Base-by-base conservation (phyloP, 78 protist species). In the Speleostelium caveatum region DNA sequence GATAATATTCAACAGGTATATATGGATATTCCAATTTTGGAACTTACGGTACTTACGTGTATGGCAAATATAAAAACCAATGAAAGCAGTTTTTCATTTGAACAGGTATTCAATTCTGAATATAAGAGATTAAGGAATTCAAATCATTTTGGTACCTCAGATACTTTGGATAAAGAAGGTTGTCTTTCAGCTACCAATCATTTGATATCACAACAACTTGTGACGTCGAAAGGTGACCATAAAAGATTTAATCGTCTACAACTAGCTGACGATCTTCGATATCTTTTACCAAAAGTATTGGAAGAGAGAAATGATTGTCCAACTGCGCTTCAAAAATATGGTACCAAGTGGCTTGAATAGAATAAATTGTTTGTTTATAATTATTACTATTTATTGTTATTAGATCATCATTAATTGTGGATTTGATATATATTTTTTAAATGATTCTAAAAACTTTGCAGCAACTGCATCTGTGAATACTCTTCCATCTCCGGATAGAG, bases 401-500 rank as follows among this genome's bases (percentile, higher is more conserved):
- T 67, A 80, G 28, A 71, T 17, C 16, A 83, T 59, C 91, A 83
- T 83, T 32, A 28, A 35, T 33, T 39, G 42, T 59, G 91, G 91
- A 83, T 83, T 83, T 56, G 91, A 83, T 24, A 83, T 39, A 60
- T 83, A 83, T 14, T 53, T 42, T 42, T 69, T 67, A 59, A 83
- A 83, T 22, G 77, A 55, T 30, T 72, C 68, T 17, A 83, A 60
- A 58, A 83, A 83, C 14, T 36, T 60, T 6, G 79, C 77, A 42
- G 91, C 91, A 49, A 83, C 69, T 60, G 67, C 91, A 60, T 83
- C 91, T n/a, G 63, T 75, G 19, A 83, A 83, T 22, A 83, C 91
- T 58, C 91, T 51, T 21, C 69, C 69, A 55, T 83, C 91, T 58
- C 91, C 91, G 22, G 91, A 83, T 12, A 83, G 79, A 12, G 91